Evolutionary conservation across 805 yeast species (phyloP).

Genomic region (Starmerella powellii): DNA sequence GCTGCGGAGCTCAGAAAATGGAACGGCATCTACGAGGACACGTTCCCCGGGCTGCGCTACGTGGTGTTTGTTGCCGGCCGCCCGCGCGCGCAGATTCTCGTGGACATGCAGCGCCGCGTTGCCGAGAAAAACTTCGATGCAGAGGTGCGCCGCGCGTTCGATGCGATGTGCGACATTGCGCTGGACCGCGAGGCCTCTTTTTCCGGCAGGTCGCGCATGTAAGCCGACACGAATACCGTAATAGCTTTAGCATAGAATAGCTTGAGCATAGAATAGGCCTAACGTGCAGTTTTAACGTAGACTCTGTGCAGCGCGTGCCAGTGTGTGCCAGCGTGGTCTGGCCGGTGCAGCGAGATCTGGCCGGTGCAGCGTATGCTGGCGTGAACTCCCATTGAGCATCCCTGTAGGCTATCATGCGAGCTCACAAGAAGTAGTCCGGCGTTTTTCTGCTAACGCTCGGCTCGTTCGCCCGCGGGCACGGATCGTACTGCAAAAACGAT

Average conservation of each 20-base stretch:
- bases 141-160: conserved; percentile 58
- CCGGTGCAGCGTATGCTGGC: no score
- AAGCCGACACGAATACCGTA: no score
- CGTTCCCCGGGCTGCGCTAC: conserved; percentile 61
- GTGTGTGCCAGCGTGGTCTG: no score
- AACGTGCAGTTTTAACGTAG: no score
- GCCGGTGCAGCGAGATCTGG: no score
- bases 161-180: conserved; percentile 90
- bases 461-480: conserved; percentile 93
- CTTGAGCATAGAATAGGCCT: no score
- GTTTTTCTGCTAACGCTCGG: conserved; percentile 95
- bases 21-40: conserved; percentile 51
- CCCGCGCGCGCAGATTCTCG: conserved; percentile 50
- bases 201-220: no score
- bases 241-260: no score
- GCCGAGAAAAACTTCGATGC: conserved; percentile 37
- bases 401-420: no score
- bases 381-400: no score
- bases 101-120: conserved; percentile 49
- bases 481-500: conserved; percentile 85
- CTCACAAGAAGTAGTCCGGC: conserved; percentile 68
- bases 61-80: conserved; percentile 87
- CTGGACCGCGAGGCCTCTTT: conserved; percentile 44
- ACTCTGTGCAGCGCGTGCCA: no score
- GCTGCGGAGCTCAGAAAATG: conserved; percentile 39